phyloP scores from a whole-genome alignment of 1,139 yeast genomes.

The Hyphopichia burtonii region DNA sequence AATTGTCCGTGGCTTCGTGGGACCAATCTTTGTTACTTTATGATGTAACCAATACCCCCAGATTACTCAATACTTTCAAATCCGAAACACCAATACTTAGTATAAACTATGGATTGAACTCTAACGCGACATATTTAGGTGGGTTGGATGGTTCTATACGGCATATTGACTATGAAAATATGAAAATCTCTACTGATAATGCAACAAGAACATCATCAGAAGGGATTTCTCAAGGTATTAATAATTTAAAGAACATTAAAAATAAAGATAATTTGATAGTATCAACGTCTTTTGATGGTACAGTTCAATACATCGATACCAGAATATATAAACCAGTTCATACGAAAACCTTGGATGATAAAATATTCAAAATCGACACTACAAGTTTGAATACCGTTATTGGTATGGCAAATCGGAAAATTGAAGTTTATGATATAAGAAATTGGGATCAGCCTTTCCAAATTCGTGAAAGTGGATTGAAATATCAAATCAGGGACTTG shows the following conservation, averaged over 20 bases:
- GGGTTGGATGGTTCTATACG: constrained; percentile 41
- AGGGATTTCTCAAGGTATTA: constrained; percentile 26
- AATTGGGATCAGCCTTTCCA: constrained; percentile 45
- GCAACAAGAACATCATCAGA: constrained; percentile 3
- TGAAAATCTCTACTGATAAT: constrained; percentile 13
- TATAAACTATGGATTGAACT: constrained; percentile 13
- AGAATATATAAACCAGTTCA: constrained; percentile 17
- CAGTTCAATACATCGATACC: constrained; percentile 37
- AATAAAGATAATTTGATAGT: constrained; percentile 30
- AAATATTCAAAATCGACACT: constrained; percentile 67
- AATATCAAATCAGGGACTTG: constrained; percentile 66
- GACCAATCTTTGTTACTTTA: constrained; percentile 39
- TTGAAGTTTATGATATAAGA: constrained; percentile 60
- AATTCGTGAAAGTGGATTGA: constrained; percentile 67
- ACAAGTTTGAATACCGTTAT: constrained; percentile 45
- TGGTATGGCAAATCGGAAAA: constrained; percentile 53
- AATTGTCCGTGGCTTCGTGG: constrained; percentile 43
- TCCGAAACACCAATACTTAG: constrained; percentile 19
- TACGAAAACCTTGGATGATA: constrained; percentile 27
- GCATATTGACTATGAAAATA: constrained; percentile 44
- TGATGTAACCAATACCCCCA: constrained; percentile 14
- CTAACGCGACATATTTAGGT: constrained; percentile 31
- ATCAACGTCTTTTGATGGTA: constrained; percentile 58
- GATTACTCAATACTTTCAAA: constrained; percentile 11
- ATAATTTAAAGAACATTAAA: constrained; percentile 23